Evolutionary conservation across 1,284 basidiomycete species (phyloP).

Genomic region (Trametes pubescens): DNA sequence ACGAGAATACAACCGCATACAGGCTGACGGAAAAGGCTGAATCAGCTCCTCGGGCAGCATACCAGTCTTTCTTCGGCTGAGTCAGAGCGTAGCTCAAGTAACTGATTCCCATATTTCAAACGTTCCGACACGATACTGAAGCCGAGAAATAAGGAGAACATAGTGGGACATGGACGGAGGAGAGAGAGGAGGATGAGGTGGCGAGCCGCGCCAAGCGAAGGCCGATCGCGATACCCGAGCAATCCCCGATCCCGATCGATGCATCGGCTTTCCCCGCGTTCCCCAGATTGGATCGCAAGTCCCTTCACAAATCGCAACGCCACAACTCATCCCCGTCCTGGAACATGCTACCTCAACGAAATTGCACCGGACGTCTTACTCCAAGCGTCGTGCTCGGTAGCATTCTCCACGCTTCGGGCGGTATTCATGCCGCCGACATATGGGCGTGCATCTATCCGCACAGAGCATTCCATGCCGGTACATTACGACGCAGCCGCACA

Average conservation of each 20-base stretch:
- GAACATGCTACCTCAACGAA: not conserved
- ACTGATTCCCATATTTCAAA: not conserved
- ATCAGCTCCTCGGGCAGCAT: conserved; percentile 2
- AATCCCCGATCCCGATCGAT: conserved; percentile 26
- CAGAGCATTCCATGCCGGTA: not conserved
- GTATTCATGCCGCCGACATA: not conserved
- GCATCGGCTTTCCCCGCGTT: conserved; percentile 30
- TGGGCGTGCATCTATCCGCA: not conserved
- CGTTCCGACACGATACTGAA: not conserved
- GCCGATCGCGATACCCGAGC: conserved; percentile 30
- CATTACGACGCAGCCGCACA: conserved; percentile 4
- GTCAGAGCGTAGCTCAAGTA: not conserved
- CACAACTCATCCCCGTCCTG: conserved; percentile 16
- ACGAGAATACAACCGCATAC: not conserved
- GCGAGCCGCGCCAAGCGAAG: conserved; percentile 16
- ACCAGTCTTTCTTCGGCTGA: not conserved
- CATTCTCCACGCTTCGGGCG: not conserved
- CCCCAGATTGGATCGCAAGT: conserved; percentile 28
- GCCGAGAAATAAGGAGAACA: not conserved
- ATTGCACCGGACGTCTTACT: not conserved
- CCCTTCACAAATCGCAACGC: conserved; percentile 21
- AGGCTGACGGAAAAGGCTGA: conserved; percentile 17
- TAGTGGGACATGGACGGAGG: not conserved
- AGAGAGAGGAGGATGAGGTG: conserved; percentile 23
- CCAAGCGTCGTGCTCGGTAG: not conserved